Evolutionary conservation across 306 rosid species (phyloP).

Genomic region (Fagus crenata): DNA sequence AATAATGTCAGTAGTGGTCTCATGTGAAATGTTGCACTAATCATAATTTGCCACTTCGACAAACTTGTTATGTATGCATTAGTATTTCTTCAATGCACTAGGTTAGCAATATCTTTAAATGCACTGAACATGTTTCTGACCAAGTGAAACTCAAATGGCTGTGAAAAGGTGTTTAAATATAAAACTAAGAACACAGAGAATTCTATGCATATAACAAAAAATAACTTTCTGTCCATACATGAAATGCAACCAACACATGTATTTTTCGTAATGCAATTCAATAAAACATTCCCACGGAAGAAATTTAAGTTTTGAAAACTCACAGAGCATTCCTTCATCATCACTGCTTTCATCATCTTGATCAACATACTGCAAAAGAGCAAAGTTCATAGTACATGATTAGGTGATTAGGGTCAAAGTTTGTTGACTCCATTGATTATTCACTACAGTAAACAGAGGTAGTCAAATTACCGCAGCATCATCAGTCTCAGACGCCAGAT

Average conservation of each 20-base stretch:
- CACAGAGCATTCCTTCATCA: constrained; percentile 91
- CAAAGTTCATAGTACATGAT: constrained; percentile 26
- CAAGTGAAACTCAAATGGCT: background rate
- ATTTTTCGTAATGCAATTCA: constrained; percentile 22
- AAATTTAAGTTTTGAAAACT: constrained; percentile 38
- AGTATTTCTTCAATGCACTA: background rate
- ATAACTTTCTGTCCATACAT: background rate
- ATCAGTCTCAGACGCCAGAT: constrained; percentile 54
- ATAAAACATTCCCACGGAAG: constrained; percentile 16
- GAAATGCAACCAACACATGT: constrained; percentile 9
- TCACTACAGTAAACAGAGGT: constrained; percentile 13
- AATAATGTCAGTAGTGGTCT: no score
- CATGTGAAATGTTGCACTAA: no score
- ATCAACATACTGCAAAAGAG: constrained; percentile 48
- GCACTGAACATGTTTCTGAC: background rate
- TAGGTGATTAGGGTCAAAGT: constrained; percentile 18
- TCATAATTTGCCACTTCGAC: no score
- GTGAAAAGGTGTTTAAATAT: background rate
- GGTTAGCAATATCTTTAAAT: background rate
- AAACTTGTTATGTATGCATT: no score
- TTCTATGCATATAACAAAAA: background rate
- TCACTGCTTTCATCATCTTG: constrained; percentile 74
- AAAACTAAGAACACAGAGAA: background rate
- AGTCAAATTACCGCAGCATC: constrained; percentile 49
- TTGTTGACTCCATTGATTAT: constrained; percentile 4